Conservation (phyloP, 2,329 filamentous ascomycete genomes). For the Beauveria scarabaeidicola region DNA sequence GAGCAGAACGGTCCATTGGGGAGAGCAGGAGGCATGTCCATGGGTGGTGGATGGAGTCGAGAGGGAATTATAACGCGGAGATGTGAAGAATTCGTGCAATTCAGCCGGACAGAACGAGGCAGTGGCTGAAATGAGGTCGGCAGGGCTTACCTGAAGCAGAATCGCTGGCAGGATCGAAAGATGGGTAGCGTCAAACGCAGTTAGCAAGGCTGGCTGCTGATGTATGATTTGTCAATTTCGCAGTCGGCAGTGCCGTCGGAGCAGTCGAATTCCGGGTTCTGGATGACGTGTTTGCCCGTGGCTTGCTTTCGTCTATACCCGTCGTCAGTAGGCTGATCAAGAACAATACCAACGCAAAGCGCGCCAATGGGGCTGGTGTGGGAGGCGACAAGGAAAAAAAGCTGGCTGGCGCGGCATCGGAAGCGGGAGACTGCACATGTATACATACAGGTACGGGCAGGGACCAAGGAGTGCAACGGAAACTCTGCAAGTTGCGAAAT, state of each 20-base stretch:
- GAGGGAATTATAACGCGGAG: background rate
- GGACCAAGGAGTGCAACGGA: background rate
- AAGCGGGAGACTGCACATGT: background rate
- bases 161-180: background rate
- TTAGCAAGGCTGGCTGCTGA: background rate
- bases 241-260: background rate
- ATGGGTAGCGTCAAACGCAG: constrained; percentile 3
- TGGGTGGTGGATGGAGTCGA: background rate
- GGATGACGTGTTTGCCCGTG: background rate
- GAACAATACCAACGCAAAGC: background rate
- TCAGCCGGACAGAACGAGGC: background rate
- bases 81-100: background rate
- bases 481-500: background rate
- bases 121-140: background rate
- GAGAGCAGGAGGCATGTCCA: background rate
- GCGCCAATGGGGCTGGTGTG: background rate
- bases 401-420: background rate
- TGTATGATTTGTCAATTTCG: background rate
- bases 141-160: constrained; percentile 6
- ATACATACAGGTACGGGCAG: background rate
- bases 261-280: constrained; percentile 1
- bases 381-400: background rate
- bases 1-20: constrained; percentile 1
- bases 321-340: background rate
- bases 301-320: background rate